These are phyloP conservation scores for Boletus patriciae DNA, from an alignment of 768 basidiomycete genomes.

Conservation along the genomic window DNA sequence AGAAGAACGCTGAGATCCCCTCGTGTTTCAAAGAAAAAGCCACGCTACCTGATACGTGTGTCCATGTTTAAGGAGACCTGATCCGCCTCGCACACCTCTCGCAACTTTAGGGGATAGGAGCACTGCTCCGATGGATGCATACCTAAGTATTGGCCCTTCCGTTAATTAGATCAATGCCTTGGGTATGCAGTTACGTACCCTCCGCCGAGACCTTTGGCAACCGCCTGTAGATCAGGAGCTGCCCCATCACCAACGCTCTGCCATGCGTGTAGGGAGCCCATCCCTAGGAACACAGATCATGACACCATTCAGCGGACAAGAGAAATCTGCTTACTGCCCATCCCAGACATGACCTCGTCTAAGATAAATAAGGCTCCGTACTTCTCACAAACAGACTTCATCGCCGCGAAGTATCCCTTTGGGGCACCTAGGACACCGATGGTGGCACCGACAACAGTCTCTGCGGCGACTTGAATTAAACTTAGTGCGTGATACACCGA, in stretches of 20 bases:
- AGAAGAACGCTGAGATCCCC: constrained; percentile 8
- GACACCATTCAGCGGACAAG: background rate
- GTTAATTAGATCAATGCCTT: constrained; percentile 4
- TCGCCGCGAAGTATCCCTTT: constrained; percentile 82
- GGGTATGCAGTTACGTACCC: constrained; percentile 50
- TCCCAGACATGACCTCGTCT: constrained; percentile 92
- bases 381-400: constrained; percentile 81
- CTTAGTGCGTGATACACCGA: background rate
- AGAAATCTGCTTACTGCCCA: constrained; percentile 65
- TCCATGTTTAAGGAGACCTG: constrained; percentile 79
- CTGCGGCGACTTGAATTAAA: constrained; percentile 61
- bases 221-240: constrained; percentile 81
- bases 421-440: constrained; percentile 76
- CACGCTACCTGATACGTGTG: constrained; percentile 74
- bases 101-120: constrained; percentile 73
- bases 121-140: constrained; percentile 79
- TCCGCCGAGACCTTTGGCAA: constrained; percentile 89
- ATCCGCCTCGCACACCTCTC: constrained; percentile 63
- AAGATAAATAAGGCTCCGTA: constrained; percentile 74
- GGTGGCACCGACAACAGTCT: constrained; percentile 86
- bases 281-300: constrained; percentile 45
- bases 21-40: background rate
- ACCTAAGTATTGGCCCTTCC: constrained; percentile 47
- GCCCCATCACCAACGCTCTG: constrained; percentile 76
- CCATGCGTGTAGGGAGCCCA: constrained; percentile 89